phyloP scores from a whole-genome alignment of 208 protist species.

The Trichomonas vaginalis region DNA sequence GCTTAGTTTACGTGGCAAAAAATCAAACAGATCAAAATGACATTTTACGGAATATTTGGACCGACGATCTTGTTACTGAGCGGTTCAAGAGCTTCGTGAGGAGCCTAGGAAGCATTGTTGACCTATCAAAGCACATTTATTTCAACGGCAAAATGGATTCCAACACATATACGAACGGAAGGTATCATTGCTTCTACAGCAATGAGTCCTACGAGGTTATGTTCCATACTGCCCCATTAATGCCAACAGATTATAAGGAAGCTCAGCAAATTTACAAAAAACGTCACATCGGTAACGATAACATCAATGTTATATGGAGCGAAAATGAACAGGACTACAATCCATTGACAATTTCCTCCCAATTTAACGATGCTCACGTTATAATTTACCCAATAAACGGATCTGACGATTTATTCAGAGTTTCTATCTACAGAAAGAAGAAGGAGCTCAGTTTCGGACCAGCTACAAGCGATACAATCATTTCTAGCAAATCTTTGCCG shows the following conservation, averaged over 20 bases:
- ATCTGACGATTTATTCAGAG: neutral
- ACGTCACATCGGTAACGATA: slow-evolving; percentile 58
- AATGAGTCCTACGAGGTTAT: neutral
- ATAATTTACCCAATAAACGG: slow-evolving; percentile 46
- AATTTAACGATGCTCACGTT: slow-evolving; percentile 61
- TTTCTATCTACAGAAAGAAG: neutral
- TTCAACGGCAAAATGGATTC: neutral
- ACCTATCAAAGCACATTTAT: neutral
- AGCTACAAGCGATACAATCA: neutral
- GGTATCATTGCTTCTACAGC: neutral
- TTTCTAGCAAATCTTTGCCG: neutral
- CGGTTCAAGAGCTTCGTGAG: neutral
- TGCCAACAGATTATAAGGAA: neutral
- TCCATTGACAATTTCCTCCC: slow-evolving; percentile 46
- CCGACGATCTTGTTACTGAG: neutral
- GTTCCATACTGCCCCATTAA: neutral
- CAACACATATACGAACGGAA: neutral
- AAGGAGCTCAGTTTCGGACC: neutral
- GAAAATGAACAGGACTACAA: slow-evolving; percentile 52
- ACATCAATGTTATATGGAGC: slow-evolving; percentile 57
- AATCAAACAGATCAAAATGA: neutral
- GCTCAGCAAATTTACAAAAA: slow-evolving; percentile 31
- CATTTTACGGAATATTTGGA: neutral
- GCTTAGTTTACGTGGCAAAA: neutral
- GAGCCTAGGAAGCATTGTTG: neutral